These are phyloP conservation scores for Spirogloea muscicola DNA, from an alignment of 139 green algal genomes.

Conservation along the genomic window DNA sequence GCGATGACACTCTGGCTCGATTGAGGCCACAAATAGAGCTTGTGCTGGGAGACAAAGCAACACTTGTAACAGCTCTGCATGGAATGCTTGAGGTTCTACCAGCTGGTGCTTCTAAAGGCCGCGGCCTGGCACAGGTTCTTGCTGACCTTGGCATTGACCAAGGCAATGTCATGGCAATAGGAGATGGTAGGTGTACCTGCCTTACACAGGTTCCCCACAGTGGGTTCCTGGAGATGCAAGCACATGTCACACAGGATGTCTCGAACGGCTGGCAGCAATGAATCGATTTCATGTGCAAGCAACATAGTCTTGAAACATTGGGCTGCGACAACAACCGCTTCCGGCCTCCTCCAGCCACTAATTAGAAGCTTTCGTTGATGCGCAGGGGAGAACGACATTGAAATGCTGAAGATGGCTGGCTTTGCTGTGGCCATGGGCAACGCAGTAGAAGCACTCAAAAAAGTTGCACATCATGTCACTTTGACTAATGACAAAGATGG, in stretches of 20 bases:
- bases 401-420: constrained; percentile 70
- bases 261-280: too few species aligned
- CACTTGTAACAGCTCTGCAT: constrained; percentile 12
- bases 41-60: not conserved
- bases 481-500: constrained; percentile 73
- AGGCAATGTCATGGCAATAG: constrained; percentile 17
- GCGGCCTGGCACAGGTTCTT: constrained; percentile 9
- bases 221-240: too few species aligned
- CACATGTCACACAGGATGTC: too few species aligned
- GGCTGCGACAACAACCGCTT: too few species aligned
- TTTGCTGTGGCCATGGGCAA: constrained; percentile 90
- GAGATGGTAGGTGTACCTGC: constrained; percentile 34
- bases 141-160: not conserved
- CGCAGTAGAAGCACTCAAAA: constrained; percentile 43
- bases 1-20: not conserved
- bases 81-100: constrained; percentile 38
- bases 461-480: constrained; percentile 48
- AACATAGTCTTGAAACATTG: too few species aligned
- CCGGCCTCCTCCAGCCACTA: too few species aligned
- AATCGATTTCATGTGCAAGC: too few species aligned
- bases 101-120: constrained; percentile 12
- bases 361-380: too few species aligned
- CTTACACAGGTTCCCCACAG: too few species aligned
- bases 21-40: not conserved
- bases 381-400: constrained; percentile 75